Conservation (phyloP, 139 green algal genomes). For the Volvox reticuliferus region DNA sequence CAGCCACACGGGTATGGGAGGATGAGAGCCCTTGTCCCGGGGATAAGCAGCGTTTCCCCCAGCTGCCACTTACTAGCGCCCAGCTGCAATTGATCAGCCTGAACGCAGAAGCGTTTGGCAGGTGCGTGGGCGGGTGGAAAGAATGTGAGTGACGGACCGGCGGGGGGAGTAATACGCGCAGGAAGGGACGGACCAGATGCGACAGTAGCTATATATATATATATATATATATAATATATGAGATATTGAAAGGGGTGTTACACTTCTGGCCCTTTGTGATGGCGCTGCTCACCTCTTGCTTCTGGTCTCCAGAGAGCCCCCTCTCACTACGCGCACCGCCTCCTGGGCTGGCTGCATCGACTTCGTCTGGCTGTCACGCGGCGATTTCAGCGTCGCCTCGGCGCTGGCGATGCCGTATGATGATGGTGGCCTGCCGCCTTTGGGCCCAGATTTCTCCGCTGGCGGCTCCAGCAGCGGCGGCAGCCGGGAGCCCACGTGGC, state of each 20-base stretch:
- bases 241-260: no score
- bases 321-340: constrained; percentile 68
- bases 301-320: constrained; percentile 55
- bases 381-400: background rate
- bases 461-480: background rate
- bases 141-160: no score
- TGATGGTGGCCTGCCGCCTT: background rate
- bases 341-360: constrained; percentile 71
- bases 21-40: background rate
- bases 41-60: background rate
- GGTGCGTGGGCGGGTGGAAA: background rate
- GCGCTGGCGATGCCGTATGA: constrained; percentile 39
- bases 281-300: background rate
- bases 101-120: constrained; percentile 1
- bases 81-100: background rate
- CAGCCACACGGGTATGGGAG: background rate
- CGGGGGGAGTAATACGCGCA: no score
- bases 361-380: constrained; percentile 65
- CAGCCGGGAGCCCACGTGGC: background rate
- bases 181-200: no score
- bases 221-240: no score
- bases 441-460: background rate
- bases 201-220: no score
- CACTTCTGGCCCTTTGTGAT: no score
- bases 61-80: background rate